Evolutionary conservation across 2,329 filamentous ascomycete genomes (phyloP).

Genomic region (Camptophora hylomeconis): DNA sequence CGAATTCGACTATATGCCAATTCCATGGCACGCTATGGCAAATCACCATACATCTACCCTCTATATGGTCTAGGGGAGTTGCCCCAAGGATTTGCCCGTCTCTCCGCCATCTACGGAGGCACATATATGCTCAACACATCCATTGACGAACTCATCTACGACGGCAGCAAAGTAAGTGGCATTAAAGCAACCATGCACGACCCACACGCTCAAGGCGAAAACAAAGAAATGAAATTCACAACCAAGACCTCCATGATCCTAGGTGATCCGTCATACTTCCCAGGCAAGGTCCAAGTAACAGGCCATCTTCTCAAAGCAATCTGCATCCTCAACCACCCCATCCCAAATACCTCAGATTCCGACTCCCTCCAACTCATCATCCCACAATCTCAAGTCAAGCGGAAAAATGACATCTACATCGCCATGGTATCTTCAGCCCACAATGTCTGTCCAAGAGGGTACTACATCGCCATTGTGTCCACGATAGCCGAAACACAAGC

Average conservation of each 20-base stretch:
- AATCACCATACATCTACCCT: slow-evolving; percentile 98
- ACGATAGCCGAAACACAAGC: slow-evolving; percentile 85
- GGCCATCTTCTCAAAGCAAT: slow-evolving; percentile 92
- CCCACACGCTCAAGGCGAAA: slow-evolving; percentile 60
- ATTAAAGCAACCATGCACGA: slow-evolving; percentile 97
- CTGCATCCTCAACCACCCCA: slow-evolving; percentile 90
- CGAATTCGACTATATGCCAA: slow-evolving; percentile 94
- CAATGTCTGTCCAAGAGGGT: slow-evolving; percentile 97
- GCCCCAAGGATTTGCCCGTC: slow-evolving; percentile 90
- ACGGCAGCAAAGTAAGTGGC: slow-evolving; percentile 64
- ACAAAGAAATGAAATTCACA: slow-evolving; percentile 73
- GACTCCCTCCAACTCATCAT: slow-evolving; percentile 95
- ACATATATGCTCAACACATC: slow-evolving; percentile 99
- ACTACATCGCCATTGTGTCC: slow-evolving; percentile 97
- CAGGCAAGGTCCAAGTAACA: slow-evolving; percentile 71
- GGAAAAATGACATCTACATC: slow-evolving; percentile 97
- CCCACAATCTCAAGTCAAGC: slow-evolving; percentile 89
- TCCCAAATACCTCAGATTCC: slow-evolving; percentile 74
- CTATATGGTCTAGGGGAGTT: slow-evolving; percentile 95
- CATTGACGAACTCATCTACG: slow-evolving; percentile 79
- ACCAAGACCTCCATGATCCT: slow-evolving; percentile 95
- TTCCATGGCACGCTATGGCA: slow-evolving; percentile 93
- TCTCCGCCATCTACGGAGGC: slow-evolving; percentile 95
- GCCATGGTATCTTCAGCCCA: slow-evolving; percentile 90
- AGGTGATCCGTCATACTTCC: slow-evolving; percentile 94